Base-by-base conservation (phyloP, 192 early-diverging fungal species). In the Backusella liffmaniae region DNA sequence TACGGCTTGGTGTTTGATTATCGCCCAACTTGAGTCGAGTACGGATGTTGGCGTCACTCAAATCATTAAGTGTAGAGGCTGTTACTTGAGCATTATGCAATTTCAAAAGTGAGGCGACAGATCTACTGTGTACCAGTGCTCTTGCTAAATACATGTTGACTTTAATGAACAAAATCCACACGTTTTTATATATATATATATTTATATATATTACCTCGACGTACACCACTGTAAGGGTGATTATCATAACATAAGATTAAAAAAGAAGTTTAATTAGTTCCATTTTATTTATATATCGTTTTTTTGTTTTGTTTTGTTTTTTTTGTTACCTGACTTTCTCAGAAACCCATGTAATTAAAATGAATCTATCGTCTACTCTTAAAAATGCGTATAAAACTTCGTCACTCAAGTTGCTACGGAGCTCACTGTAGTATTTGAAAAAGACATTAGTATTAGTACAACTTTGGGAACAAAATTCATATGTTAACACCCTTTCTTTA, bases 341-440 rank as follows among this genome's bases (percentile, higher is more conserved):
- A 36, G 84, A 85, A 53, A 90, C 85, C 72, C 88, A 87, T 51
- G 86, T 86, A 46, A 90, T 77, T 35, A 90, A 78, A 13, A 88
- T 81, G 73, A 83, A 87, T 49, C 80, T 74, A 66, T 87, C 83
- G 29, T 88, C 89, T 32, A 88, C 82, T 73, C 89, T 84, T 13
- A 88, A 76, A 69, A 90, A 85, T 15, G 86, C 87, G 68, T 87
- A 90, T 5, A 90, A 71, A 5, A 90, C 87, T 75, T 90, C 89
- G 32, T 88, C 86, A 29, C 66, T 77, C 37, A 90, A 75, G 56
- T 88, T 80, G 34, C 80, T 67, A 62, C 85, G 82, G 59, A 90
- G 75, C 66, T 87, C 89, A 46, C 80, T 81, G 39, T 62, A 23
- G 26, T 12, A 62, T 62, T 53, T 29, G 18, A 21, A 23, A 1